Evolutionary conservation across 108 stramenopile species (phyloP), one percentile per base, ranked within the genome.

Genomic region (Skeletonema potamos): DNA sequence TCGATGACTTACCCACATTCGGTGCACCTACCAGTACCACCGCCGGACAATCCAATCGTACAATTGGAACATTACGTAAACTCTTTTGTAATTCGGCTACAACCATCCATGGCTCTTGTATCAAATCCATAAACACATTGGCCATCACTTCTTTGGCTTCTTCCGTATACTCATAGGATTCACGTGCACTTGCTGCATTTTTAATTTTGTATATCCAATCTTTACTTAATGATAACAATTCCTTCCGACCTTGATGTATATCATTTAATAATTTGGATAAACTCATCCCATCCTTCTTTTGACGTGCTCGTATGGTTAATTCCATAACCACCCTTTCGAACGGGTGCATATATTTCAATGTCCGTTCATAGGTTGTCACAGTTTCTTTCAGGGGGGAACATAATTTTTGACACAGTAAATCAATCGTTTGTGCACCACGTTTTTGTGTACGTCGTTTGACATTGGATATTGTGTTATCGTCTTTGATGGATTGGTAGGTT

Each of bases 11-110:
- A 37, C 98, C 98, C 5, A 97, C 98, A 87, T 99, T 99, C 4
- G 98, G 98, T 26, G 96, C 96, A 17, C 98, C 98, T 1, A 98
- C 95, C 64, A 99, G 77, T 0, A 97, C 97, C 11, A 97, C 93
- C 3, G 97, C 96, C 20, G 98, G 98, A 24, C 92, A 82, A 66
- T 90, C 88, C 56, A 98, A 66, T 56, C 86, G 76, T 24, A 97
- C 92, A 17, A 91, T 86, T 7, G 98, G 98, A n/a, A 94, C 82
- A 66, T 85, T 83, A n/a, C 95, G 69, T 20, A 98, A 72, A 27
- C 76, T 74, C 69, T 88, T 79, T 77, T 97, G 96, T 37, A 97
- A 54, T 17, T 92, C 95, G 24, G 89, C 64, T 27, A 97, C 82
- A 4, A 83, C 79, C 7, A 62, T 66, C 68, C 96, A 81, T 32